Percentiles rank a stretch among this genome's conserved stretches.
Evolutionary conservation across 1,284 basidiomycete species (phyloP).

Genomic region (Kwoniella shivajii): DNA sequence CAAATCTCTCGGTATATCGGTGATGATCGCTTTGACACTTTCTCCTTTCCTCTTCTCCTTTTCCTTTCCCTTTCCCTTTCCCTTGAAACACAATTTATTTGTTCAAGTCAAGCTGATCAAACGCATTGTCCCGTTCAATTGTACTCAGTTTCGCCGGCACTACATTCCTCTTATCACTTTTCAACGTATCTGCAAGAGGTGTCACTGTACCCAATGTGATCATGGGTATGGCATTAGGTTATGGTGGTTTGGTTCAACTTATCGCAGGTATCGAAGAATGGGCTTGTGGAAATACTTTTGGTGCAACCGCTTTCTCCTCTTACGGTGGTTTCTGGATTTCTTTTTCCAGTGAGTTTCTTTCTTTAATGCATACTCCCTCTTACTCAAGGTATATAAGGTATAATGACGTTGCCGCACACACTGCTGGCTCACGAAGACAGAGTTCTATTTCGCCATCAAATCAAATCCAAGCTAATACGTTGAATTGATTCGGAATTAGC

Average conservation of each 20-base stretch:
- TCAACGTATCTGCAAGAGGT: conserved; percentile 51
- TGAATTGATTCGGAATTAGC: too few relatives aligned
- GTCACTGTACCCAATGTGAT: conserved; percentile 68
- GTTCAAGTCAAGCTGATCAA: too few relatives aligned
- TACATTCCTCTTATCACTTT: conserved; percentile 59
- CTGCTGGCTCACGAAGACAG: not conserved
- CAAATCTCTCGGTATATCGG: too few relatives aligned
- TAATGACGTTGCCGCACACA: not conserved
- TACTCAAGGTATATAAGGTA: not conserved
- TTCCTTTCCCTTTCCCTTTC: too few relatives aligned
- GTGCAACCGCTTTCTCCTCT: conserved; percentile 70
- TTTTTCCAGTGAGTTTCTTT: conserved; percentile 51
- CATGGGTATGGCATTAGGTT: conserved; percentile 78
- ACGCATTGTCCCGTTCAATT: not conserved
- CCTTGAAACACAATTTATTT: too few relatives aligned
- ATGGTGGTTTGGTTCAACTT: conserved; percentile 76
- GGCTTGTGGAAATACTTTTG: conserved; percentile 67
- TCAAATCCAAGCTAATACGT: too few relatives aligned
- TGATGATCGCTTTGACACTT: too few relatives aligned
- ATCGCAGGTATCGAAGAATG: conserved; percentile 66
- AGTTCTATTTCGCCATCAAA: not conserved
- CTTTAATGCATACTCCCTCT: not conserved
- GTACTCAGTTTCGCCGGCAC: conserved; percentile 57
- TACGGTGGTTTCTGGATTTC: conserved; percentile 86
- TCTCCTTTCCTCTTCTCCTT: too few relatives aligned